Evolutionary conservation across 1,284 basidiomycete species (phyloP).

Genomic region (Lignosus rhinocerotis): DNA sequence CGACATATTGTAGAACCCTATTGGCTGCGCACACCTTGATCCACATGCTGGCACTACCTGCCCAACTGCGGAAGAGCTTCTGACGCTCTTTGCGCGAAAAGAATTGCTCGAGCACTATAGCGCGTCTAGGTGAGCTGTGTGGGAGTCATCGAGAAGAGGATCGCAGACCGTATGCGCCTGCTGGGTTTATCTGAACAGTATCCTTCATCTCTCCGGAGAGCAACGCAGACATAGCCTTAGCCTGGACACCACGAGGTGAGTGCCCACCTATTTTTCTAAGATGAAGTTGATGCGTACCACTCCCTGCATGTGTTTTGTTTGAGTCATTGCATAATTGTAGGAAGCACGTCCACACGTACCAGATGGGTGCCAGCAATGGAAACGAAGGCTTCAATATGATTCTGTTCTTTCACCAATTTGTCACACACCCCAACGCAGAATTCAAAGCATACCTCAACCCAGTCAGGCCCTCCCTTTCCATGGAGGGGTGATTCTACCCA

Average conservation of each 20-base stretch:
- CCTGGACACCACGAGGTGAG: conserved; percentile 41
- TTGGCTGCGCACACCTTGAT: conserved; percentile 63
- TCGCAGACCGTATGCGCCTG: conserved; percentile 72
- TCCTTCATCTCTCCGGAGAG: conserved; percentile 95
- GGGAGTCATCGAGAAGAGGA: neutral
- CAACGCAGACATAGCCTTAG: conserved; percentile 96
- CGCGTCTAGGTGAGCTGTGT: neutral
- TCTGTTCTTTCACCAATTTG: conserved; percentile 37
- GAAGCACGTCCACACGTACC: conserved; percentile 39
- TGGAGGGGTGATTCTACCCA: conserved; percentile 92
- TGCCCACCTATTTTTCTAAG: neutral
- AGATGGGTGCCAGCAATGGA: conserved; percentile 89
- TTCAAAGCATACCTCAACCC: conserved; percentile 77
- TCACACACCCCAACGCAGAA: neutral
- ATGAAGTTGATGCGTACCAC: conserved; percentile 50
- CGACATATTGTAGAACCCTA: neutral
- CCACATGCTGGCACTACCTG: conserved; percentile 93
- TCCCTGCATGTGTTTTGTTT: conserved; percentile 40
- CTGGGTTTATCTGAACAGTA: conserved; percentile 90
- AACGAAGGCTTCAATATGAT: conserved; percentile 80
- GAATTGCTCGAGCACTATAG: conserved; percentile 75
- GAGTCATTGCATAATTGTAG: neutral
- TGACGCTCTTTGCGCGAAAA: conserved; percentile 92
- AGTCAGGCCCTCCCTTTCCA: conserved; percentile 84
- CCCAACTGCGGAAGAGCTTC: conserved; percentile 93